Base-by-base conservation (phyloP, 192 early-diverging fungal genomes). In the Mortierella hygrophila region DNA sequence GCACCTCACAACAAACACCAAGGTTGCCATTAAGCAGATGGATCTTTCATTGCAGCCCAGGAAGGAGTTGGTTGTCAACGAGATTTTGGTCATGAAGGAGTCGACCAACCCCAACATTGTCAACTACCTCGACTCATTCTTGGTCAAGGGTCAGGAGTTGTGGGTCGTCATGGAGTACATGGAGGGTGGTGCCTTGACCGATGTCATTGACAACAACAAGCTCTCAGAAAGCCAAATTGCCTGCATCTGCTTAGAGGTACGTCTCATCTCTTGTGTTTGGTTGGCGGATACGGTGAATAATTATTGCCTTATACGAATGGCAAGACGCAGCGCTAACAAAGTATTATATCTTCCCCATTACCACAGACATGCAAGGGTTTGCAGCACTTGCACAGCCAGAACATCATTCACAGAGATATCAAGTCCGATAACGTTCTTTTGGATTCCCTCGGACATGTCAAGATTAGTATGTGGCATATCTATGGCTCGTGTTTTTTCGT, bases 161-260 rank as follows among this genome's bases (percentile, higher is more conserved):
- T 99, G 98, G 98, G 96, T 99, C 21, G 94, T 99, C 40, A 97
- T 99, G 97, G 98, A 99, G 90, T 97, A 95, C 88, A 99, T 99
- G 98, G 98, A 99, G 88, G 98, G 97, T 69, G 98, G 98, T 69
- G 93, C 98, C 23, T 91, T 99, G 88, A 99, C 97, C 37, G 98
- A 99, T 84, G 95, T 99, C 37, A 99, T 99, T 88, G 96, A 96
- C 87, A 98, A 98, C 91, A 97, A 94, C 88, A 92, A 92, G 73
- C 90, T 99, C 93, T 94, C 93, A n/a, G 97, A 99, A 90, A 92
- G 90, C 35, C 98, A 99, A 88, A 99, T 99, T 76, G 97, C 98
- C 23, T 93, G 95, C 65, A 95, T 99, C 49, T 97, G 97, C 75
- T 91, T 94, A 79, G 98, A 99, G 93, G 95, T 96, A 87, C n/a